These are phyloP conservation scores for Eimeria acervulina DNA, from an alignment of 169 alveolate genomes.

Conservation along the genomic window DNA sequence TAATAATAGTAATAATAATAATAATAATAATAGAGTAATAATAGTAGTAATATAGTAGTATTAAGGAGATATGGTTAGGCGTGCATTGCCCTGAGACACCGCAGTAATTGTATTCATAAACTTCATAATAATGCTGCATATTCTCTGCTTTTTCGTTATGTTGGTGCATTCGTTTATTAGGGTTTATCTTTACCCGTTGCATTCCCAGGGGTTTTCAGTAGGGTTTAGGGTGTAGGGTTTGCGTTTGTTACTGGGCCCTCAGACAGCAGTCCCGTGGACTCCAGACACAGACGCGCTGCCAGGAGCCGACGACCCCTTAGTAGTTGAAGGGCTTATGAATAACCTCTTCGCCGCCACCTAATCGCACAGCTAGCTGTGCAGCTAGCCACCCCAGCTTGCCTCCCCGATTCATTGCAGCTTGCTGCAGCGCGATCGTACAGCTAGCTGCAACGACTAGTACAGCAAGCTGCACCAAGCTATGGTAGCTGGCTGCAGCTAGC, in stretches of 20 bases:
- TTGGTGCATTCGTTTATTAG: not conserved
- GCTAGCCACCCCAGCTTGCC: slow-evolving; percentile 13
- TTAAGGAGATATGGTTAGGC: no score
- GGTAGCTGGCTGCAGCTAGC: not conserved
- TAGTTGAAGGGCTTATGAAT: slow-evolving; percentile 69
- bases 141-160: not conserved
- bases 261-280: slow-evolving; percentile 76
- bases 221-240: not conserved
- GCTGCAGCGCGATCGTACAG: not conserved
- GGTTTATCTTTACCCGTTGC: not conserved
- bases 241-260: not conserved
- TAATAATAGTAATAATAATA: no score
- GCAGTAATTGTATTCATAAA: no score
- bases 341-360: slow-evolving; percentile 68
- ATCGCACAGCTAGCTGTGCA: not conserved
- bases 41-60: no score
- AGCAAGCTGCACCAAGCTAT: not conserved
- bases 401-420: not conserved
- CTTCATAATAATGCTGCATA: not conserved
- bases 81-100: no score
- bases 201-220: not conserved
- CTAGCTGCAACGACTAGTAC: not conserved
- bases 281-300: slow-evolving; percentile 72
- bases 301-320: slow-evolving; percentile 71
- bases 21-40: no score